Conservation (phyloP, 2,329 filamentous ascomycete genomes). For the Spiromastix sp. region DNA sequence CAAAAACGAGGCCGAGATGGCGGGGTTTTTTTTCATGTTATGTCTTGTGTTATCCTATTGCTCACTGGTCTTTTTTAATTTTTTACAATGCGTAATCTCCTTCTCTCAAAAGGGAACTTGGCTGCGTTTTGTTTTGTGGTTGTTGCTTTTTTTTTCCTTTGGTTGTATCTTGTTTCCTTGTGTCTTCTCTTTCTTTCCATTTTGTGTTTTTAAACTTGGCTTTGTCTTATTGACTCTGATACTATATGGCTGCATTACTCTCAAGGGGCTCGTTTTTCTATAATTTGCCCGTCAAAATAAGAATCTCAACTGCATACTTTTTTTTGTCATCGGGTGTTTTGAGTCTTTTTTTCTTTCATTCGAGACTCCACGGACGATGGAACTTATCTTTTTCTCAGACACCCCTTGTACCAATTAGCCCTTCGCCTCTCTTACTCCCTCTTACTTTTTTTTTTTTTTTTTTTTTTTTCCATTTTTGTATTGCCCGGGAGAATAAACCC, state of each 20-base stretch:
- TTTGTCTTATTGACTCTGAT: too few relatives aligned
- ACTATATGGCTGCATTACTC: too few relatives aligned
- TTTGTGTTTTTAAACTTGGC: too few relatives aligned
- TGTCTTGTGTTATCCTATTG: slow-evolving; percentile 3
- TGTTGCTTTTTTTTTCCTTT: slow-evolving; percentile 13
- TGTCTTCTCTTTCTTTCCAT: not conserved
- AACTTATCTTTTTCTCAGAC: not conserved
- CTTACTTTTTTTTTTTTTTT: not conserved
- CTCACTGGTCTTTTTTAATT: too few relatives aligned
- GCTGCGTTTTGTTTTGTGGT: slow-evolving; percentile 14
- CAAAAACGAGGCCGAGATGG: too few relatives aligned
- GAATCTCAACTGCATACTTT: too few relatives aligned
- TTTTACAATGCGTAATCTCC: slow-evolving; percentile 30
- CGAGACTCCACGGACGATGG: not conserved
- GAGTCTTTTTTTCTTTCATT: slow-evolving; percentile 2
- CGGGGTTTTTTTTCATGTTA: slow-evolving; percentile 2
- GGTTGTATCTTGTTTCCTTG: slow-evolving; percentile 12
- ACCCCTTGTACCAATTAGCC: slow-evolving; percentile 13
- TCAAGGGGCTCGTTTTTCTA: not conserved
- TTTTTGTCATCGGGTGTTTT: slow-evolving; percentile 8
- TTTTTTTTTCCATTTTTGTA: not conserved
- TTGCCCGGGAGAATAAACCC: not conserved
- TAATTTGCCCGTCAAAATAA: not conserved
- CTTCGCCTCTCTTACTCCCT: slow-evolving; percentile 9
- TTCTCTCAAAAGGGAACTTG: slow-evolving; percentile 25